These are phyloP conservation scores for Sphagnurus paluster DNA, from an alignment of 1,284 basidiomycete genomes.

Conservation along the genomic window DNA sequence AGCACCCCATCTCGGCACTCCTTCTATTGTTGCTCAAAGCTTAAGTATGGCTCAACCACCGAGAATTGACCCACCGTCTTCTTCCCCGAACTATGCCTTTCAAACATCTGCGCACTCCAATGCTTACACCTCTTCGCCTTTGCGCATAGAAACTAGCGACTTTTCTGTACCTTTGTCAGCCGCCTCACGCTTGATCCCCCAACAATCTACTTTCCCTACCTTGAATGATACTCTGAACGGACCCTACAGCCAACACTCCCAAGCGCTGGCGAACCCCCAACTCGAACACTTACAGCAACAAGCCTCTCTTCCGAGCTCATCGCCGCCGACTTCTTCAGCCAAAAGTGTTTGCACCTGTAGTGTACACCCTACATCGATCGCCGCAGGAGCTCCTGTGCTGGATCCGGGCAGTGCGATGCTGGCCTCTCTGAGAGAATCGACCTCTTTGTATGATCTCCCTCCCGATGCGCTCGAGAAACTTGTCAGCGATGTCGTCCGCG, in stretches of 20 bases:
- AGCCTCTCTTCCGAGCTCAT: constrained; percentile 14
- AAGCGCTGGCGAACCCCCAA: neutral
- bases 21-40: constrained; percentile 1
- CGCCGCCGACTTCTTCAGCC: constrained; percentile 17
- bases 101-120: constrained; percentile 3
- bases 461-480: constrained; percentile 44
- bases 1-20: constrained; percentile 1
- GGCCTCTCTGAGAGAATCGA: constrained; percentile 38
- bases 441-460: constrained; percentile 49
- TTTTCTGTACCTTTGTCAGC: constrained; percentile 1
- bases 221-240: neutral
- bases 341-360: constrained; percentile 4
- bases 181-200: neutral
- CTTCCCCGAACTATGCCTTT: constrained; percentile 6
- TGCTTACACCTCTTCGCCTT: constrained; percentile 3
- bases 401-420: constrained; percentile 27
- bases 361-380: neutral
- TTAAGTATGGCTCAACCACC: neutral
- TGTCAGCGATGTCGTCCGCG: constrained; percentile 52
- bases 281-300: constrained; percentile 14
- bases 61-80: neutral
- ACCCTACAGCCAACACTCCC: neutral
- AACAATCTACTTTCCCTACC: neutral
- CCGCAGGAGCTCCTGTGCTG: constrained; percentile 12
- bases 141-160: constrained; percentile 7